phyloP scores from a whole-genome alignment of 306 rosid species.

The Cicer judaicum region DNA sequence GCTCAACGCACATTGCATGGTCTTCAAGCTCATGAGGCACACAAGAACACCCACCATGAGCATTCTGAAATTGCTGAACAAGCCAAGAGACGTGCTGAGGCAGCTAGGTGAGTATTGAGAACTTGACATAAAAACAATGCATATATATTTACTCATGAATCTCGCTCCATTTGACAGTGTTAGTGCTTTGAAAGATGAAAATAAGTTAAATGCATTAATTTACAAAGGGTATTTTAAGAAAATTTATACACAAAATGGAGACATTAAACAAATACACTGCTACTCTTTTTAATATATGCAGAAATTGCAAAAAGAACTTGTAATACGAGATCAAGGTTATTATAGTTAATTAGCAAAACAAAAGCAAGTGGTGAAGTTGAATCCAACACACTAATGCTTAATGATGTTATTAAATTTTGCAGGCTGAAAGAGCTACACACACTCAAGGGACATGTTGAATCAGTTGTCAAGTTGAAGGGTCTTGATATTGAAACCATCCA shows the following conservation, averaged over 20 bases:
- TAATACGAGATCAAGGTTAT: no score
- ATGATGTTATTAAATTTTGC: slow-evolving; percentile 17
- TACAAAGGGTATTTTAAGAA: no score
- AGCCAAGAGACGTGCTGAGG: slow-evolving; percentile 70
- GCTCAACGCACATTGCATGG: slow-evolving; percentile 68
- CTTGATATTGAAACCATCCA: slow-evolving; percentile 58
- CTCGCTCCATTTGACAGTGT: no score
- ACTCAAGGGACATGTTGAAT: slow-evolving; percentile 66
- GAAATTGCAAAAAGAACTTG: no score
- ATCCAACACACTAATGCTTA: background rate
- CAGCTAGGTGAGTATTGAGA: slow-evolving; percentile 56
- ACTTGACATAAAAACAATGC: no score
- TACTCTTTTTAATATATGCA: no score
- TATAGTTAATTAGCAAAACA: no score
- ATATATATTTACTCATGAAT: no score
- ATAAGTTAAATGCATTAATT: no score
- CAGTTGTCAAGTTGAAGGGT: slow-evolving; percentile 66
- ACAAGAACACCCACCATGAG: slow-evolving; percentile 44
- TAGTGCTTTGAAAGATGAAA: no score
- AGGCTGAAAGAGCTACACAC: slow-evolving; percentile 74
- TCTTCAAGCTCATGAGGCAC: slow-evolving; percentile 50
- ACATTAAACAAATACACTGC: no score
- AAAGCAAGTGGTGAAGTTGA: slow-evolving; percentile 1
- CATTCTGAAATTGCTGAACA: slow-evolving; percentile 66
- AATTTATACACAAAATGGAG: no score